Evolutionary conservation across 2,329 filamentous ascomycete genomes (phyloP), one percentile per base, ranked within the genome.

Genomic region (Fusarium keratoplasticum): DNA sequence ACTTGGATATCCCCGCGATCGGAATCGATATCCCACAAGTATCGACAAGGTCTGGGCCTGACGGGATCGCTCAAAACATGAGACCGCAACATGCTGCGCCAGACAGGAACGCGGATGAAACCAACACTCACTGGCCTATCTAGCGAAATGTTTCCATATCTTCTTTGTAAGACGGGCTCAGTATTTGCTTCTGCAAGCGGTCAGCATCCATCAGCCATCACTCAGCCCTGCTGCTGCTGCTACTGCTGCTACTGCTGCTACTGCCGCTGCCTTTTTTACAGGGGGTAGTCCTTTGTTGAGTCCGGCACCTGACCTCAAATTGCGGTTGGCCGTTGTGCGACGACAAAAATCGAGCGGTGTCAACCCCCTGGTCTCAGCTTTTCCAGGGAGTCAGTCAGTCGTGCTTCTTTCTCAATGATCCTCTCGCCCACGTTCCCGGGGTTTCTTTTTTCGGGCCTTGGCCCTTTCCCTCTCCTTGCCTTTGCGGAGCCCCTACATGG

Each of bases 301-400:
- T 44, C 8, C 9, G 62, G 69, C 67, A 76, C 68, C 55, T 77
- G 74, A 78, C 68, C 27, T 59, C 62, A 74, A 72, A 75, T 77
- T 70, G 70, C 67, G 62, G 66, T 73, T 71, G 69, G 68, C 61
- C 52, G 66, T 64, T 69, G 66, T 66, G 66, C 63, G 62, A 62
- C 63, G 64, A 63, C 16, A 13, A 50, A 27, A 42, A 62, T 64
- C 59, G 69, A 54, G 67, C 63, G 72, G 64, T 64, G 70, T 66
- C 57, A 67, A 73, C 44, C 64, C 69, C 72, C 72, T 76, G 70
- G 67, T 67, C 72, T 77, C 72, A 72, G 74, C 70, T 72, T 55
- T 61, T 29, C 54, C 42, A 64, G 61, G 62, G 57, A 38, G 38
- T 35, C 60, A n/a, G n/a, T n/a, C n/a, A 25, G 25, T 25, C 25